These are phyloP conservation scores for Vicia villosa DNA, from an alignment of 306 rosid genomes.

Conservation along the genomic window DNA sequence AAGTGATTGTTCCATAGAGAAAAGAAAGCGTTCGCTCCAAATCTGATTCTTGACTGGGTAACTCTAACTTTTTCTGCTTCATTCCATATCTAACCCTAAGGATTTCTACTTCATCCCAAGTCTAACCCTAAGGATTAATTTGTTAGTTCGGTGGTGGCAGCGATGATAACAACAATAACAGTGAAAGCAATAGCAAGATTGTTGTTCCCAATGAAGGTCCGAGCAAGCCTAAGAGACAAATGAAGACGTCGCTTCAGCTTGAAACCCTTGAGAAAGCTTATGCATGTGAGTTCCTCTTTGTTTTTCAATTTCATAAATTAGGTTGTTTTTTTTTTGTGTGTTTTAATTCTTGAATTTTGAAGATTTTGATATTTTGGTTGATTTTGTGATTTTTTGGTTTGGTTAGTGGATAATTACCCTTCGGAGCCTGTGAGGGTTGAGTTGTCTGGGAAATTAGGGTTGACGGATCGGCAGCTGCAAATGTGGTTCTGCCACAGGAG, in stretches of 20 bases:
- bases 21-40: too few species aligned
- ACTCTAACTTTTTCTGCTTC: too few species aligned
- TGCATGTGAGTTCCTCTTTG: conserved; percentile 55
- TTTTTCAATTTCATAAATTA: conserved; percentile 29
- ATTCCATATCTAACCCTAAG: too few species aligned
- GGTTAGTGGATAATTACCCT: conserved; percentile 92
- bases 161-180: conserved; percentile 11
- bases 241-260: conserved; percentile 97
- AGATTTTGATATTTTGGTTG: background rate
- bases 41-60: too few species aligned
- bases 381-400: conserved; percentile 36
- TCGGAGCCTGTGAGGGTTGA: conserved; percentile 76
- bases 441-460: conserved; percentile 80
- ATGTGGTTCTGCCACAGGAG: conserved; percentile 99
- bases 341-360: background rate
- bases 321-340: background rate
- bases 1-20: too few species aligned
- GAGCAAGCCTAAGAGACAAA: conserved; percentile 95
- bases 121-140: too few species aligned
- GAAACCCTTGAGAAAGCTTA: conserved; percentile 93
- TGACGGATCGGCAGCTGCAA: conserved; percentile 98
- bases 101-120: too few species aligned
- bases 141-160: conserved; percentile 37
- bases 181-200: conserved; percentile 48
- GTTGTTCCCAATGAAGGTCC: conserved; percentile 80